Conservation (phyloP, 768 basidiomycete genomes). For the Clavulina sp. region DNA sequence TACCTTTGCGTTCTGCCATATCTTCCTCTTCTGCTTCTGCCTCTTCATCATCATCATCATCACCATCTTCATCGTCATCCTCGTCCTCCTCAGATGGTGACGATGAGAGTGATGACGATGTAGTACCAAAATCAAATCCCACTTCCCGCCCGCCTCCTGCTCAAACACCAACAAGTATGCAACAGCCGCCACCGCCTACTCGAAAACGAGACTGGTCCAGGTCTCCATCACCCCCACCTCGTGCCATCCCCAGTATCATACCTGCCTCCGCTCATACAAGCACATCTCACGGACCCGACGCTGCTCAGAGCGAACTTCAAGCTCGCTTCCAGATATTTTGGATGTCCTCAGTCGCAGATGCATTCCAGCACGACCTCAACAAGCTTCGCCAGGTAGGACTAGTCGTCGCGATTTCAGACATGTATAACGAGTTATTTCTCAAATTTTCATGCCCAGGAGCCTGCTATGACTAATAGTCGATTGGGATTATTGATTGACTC, state of each 20-base stretch:
- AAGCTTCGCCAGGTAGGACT: constrained; percentile 63
- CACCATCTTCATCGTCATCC: background rate
- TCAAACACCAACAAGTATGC: no score
- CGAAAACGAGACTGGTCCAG: no score
- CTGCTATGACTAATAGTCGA: constrained; percentile 47
- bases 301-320: constrained; percentile 38
- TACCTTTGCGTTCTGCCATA: no score
- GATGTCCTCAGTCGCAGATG: constrained; percentile 71
- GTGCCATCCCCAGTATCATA: no score
- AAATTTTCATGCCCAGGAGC: constrained; percentile 13
- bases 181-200: no score
- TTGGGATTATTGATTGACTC: constrained; percentile 67
- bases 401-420: constrained; percentile 11
- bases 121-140: background rate
- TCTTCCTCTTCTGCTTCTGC: no score
- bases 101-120: no score
- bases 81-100: no score
- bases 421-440: background rate
- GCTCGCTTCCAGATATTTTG: constrained; percentile 67
- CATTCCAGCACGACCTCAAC: constrained; percentile 70
- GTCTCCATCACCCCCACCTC: constrained; percentile 20
- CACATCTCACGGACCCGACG: constrained; percentile 14
- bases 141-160: background rate
- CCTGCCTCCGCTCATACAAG: constrained; percentile 38
- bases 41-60: no score